Conservation (phyloP, 225 moss, liverwort and hornwort species). For the Straminergon stramineum region DNA sequence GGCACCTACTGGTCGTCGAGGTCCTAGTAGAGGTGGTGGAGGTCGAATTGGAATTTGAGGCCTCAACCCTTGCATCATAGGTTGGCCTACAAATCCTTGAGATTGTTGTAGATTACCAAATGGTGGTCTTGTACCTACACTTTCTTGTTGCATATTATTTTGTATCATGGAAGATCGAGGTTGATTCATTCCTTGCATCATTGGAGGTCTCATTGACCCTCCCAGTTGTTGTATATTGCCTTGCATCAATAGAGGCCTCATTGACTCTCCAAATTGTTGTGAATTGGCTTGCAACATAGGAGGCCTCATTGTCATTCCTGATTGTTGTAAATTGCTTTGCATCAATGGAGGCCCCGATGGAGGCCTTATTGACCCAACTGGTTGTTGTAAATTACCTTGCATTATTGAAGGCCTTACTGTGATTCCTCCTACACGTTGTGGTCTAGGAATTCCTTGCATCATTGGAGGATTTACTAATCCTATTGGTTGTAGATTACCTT, state of each 20-base stretch:
- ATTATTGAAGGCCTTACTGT: neutral
- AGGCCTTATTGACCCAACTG: neutral
- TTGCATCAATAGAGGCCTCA: neutral
- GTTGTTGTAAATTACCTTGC: neutral
- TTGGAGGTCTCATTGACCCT: neutral
- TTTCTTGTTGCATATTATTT: neutral
- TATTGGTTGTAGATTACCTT: neutral
- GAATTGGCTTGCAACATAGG: neutral
- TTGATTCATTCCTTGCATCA: neutral
- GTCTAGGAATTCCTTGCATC: neutral
- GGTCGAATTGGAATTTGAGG: neutral
- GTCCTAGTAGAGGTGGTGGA: neutral
- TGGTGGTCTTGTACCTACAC: neutral
- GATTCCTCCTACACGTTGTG: neutral
- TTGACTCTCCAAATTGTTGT: neutral
- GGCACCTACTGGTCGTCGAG: slow-evolving; percentile 2
- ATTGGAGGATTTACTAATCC: neutral
- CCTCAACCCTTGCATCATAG: neutral
- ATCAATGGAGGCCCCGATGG: neutral
- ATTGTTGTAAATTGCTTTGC: neutral
- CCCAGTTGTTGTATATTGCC: neutral
- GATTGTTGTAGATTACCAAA: neutral
- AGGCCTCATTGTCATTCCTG: neutral
- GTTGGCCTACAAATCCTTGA: neutral
- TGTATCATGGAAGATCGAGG: neutral